Base-by-base conservation (phyloP, 108 stramenopile species). In the Cyclostephanos tholiformis region DNA sequence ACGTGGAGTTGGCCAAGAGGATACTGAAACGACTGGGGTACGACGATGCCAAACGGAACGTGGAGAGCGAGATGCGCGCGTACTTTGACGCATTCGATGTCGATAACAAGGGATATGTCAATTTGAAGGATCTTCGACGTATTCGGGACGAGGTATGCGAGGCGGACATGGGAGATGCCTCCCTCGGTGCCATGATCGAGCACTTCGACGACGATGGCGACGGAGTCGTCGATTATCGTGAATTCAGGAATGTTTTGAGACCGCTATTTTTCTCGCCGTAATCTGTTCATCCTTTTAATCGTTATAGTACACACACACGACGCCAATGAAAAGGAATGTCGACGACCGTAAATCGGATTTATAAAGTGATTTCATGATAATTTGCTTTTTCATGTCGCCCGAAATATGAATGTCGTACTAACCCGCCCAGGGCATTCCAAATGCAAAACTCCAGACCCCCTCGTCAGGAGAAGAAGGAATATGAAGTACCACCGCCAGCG, bases 31-130 rank as follows among this genome's bases (percentile, higher is more conserved):
- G 12, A 48, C 65, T 29, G 50, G 77, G 70, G 12, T 69, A 71
- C 52, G n/a, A n/a, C n/a, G n/a, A n/a, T n/a, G 59, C 63, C 0
- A 32, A 19, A 2, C 62, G 79, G n/a, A 70, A 69, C n/a, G 69
- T 26, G 14, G 65, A 62, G 16, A 74, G 76, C 27, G 75, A 80
- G 71, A 48, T 56, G 17, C 16, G 30, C 8, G 63, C 48, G 58
- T 80, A 80, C 70, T 76, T 80, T 50, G 4, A 70, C 19, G 19
- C 59, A 26, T 75, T 80, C 36, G 79, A 76, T 50, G 58, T n/a
- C 25, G 61, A 39, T 0, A 22, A 63, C 14, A 78, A 78, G 65
- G 77, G 77, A 41, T 78, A 30, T 38, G 62, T 78, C 48, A 78
- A 65, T 11, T 16, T 78, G 29, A 65, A 67, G 16, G 77, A 78